Evolutionary conservation across 192 early-diverging fungal genomes (phyloP).

Genomic region (Coemansia javaensis): DNA sequence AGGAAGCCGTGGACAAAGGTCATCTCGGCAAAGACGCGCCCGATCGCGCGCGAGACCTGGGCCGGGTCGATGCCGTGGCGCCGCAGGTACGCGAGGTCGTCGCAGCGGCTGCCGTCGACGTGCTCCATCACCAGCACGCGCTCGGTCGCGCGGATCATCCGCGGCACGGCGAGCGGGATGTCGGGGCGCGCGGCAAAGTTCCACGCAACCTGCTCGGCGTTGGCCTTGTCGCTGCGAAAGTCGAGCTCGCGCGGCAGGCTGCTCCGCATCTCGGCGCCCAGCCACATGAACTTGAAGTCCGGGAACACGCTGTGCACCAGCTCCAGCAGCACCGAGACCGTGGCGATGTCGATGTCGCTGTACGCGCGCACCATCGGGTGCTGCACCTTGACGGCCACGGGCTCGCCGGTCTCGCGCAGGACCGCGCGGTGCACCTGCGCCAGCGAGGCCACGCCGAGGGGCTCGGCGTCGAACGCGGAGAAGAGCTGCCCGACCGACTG

Average conservation of each 20-base stretch:
- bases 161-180: constrained; percentile 67
- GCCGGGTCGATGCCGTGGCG: constrained; percentile 68
- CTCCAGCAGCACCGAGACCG: constrained; percentile 58
- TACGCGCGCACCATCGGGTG: constrained; percentile 77
- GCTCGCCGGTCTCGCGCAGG: constrained; percentile 56
- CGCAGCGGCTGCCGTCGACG: constrained; percentile 67
- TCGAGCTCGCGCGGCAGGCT: constrained; percentile 84
- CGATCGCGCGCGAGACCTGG: constrained; percentile 71
- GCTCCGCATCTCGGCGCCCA: constrained; percentile 78
- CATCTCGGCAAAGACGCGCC: constrained; percentile 80
- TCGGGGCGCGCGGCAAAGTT: constrained; percentile 55
- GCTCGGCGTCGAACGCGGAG: constrained; percentile 69
- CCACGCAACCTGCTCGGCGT: constrained; percentile 61
- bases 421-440: constrained; percentile 88
- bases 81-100: constrained; percentile 66
- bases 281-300: constrained; percentile 90
- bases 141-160: constrained; percentile 67
- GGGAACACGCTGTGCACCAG: constrained; percentile 71
- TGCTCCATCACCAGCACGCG: constrained; percentile 89
- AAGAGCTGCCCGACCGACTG: constrained; percentile 64
- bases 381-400: constrained; percentile 92
- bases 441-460: constrained; percentile 89
- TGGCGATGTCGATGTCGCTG: constrained; percentile 75
- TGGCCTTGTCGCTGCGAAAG: constrained; percentile 73
- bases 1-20: constrained; percentile 79